Evolutionary conservation across 192 early-diverging fungal genomes (phyloP), one percentile per base, ranked within the genome.

Genomic region (Irineochytrium annulatum): DNA sequence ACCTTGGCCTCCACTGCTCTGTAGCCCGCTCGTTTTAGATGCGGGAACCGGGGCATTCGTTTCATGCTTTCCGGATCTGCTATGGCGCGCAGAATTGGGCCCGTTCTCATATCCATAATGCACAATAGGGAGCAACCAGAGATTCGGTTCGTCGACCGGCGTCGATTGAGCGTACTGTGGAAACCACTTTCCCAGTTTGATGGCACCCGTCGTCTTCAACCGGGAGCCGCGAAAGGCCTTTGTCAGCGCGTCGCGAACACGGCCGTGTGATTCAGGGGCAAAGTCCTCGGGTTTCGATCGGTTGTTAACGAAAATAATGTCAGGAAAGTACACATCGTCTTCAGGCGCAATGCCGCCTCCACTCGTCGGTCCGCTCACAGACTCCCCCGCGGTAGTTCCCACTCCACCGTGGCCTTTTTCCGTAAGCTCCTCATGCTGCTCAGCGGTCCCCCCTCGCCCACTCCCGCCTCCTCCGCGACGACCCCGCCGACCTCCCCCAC

Each of bases 241-340:
- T 1, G 53, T 4, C 5, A 64, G 34, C 20, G 43, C 33, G 22
- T 17, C 19, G 22, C 24, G 3, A 3, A 54, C 34, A 16, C 43
- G 6, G 16, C 30, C 22, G 52, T 56, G 22, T 22, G 14, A 33
- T 28, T 64, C 55, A 3, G 55, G 14, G 17, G 16, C 62, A 45
- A 64, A 64, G 6, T 64, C 62, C 16, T 27, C 19, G 3, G 52
- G 52, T 64, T 64, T 64, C 5, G 62, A 43, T 20, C 54, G 52
- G 43, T 64, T 64, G n/a, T 54, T 43, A 8, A 64, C 41, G 31
- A 64, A 64, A 20, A 64, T 56, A 14, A 64, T 19, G 27, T 34
- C 32, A 22, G 62, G 62, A 27, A 64, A 64, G 54, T 55, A 64
- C 13, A 64, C 43, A 32, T 64, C 54, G 8, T 41, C 37, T n/a